Percentiles rank a stretch among this genome's conserved stretches.
Conservation (phyloP, 2,329 filamentous ascomycete genomes). For the Orbilia ellipsospora region DNA sequence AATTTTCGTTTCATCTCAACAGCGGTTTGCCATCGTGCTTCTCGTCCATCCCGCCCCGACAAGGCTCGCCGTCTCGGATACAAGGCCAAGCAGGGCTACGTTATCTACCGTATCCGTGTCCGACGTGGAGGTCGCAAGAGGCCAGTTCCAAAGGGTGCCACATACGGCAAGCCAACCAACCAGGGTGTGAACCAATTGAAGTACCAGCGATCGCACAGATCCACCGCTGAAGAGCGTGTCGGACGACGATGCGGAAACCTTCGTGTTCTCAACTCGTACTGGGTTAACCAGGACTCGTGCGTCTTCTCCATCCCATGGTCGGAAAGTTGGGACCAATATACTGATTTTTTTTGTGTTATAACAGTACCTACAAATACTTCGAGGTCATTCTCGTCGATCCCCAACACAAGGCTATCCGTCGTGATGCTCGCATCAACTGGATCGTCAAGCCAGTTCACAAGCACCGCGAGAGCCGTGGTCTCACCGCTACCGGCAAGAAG, state of each 20-base stretch:
- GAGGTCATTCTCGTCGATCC: slow-evolving; percentile 99
- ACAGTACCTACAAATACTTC: slow-evolving; percentile 97
- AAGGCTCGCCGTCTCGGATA: slow-evolving; percentile 99
- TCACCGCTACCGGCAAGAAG: slow-evolving; percentile 99
- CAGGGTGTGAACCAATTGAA: slow-evolving; percentile 99
- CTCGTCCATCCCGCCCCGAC: slow-evolving; percentile 96
- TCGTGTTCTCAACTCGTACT: slow-evolving; percentile 99
- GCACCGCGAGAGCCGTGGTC: slow-evolving; percentile 98
- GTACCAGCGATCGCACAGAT: slow-evolving; percentile 98
- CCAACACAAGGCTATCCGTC: slow-evolving; percentile 99
- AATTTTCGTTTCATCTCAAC: slow-evolving; percentile 88
- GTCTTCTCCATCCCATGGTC: slow-evolving; percentile 4
- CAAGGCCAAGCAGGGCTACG: slow-evolving; percentile 99
- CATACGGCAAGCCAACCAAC: slow-evolving; percentile 99
- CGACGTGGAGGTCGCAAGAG: slow-evolving; percentile 99
- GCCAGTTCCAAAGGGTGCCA: slow-evolving; percentile 96
- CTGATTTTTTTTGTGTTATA: not conserved
- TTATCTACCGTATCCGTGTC: slow-evolving; percentile 99
- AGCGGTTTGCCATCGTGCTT: slow-evolving; percentile 97
- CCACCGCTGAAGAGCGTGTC: slow-evolving; percentile 99
- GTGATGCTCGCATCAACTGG: slow-evolving; percentile 99
- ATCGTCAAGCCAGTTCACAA: slow-evolving; percentile 99
- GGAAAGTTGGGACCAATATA: slow-evolving; percentile 5
- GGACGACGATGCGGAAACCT: slow-evolving; percentile 98
- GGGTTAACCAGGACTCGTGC: slow-evolving; percentile 98